Percentiles rank a stretch among this genome's conserved stretches.
phyloP scores from a whole-genome alignment of 108 stramenopile species.

The Skeletonema grethae region DNA sequence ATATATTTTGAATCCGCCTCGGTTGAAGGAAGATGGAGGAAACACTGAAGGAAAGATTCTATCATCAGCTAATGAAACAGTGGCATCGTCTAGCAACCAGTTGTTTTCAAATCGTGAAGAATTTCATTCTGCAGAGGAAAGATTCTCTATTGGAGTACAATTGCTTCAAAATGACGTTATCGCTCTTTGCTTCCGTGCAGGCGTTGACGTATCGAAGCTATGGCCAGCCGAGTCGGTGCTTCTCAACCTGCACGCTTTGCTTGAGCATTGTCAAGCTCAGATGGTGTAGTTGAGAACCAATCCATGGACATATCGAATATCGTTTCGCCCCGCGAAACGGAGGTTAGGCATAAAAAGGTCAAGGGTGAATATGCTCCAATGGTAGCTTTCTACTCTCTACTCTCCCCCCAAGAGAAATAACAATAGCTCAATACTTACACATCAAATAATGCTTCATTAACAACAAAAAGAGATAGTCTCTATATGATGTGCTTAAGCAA shows the following conservation, averaged over 20 bases:
- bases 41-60: background rate
- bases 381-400: too few relatives aligned
- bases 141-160: slow-evolving; percentile 81
- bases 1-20: slow-evolving; percentile 42
- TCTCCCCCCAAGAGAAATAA: too few relatives aligned
- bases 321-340: too few relatives aligned
- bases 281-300: background rate
- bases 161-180: slow-evolving; percentile 83
- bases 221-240: slow-evolving; percentile 84
- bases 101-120: slow-evolving; percentile 28
- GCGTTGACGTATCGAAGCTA: slow-evolving; percentile 64
- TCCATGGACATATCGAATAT: too few relatives aligned
- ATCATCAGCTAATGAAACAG: slow-evolving; percentile 18
- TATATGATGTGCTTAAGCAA: too few relatives aligned
- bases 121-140: slow-evolving; percentile 51
- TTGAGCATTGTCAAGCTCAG: slow-evolving; percentile 19
- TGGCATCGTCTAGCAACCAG: slow-evolving; percentile 26
- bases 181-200: slow-evolving; percentile 77
- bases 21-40: slow-evolving; percentile 24
- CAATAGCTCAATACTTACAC: too few relatives aligned
- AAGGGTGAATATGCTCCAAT: too few relatives aligned
- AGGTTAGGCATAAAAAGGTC: background rate
- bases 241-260: slow-evolving; percentile 72
- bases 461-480: too few relatives aligned
- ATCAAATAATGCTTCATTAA: too few relatives aligned